These are phyloP conservation scores for Neurospora sp. DNA, from an alignment of 495 filamentous ascomycete species.

Conservation along the genomic window DNA sequence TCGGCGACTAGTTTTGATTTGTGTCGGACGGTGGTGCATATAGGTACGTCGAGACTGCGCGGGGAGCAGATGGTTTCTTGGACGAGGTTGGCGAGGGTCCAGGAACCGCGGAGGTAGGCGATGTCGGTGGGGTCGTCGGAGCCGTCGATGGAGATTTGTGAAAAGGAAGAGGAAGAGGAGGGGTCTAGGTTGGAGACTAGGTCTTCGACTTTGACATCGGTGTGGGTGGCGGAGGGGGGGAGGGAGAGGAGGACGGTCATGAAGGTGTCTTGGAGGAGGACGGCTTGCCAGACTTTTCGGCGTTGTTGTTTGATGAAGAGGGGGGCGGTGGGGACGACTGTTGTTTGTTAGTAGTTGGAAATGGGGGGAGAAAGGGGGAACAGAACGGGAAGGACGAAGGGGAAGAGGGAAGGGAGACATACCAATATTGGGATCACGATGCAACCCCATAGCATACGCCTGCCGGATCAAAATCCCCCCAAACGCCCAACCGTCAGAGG, in stretches of 20 bases:
- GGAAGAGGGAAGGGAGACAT: background rate
- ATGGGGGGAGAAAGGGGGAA: background rate
- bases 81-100: constrained; percentile 61
- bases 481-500: constrained; percentile 66
- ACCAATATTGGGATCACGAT: constrained; percentile 62
- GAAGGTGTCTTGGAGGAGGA: constrained; percentile 67
- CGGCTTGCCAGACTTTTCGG: constrained; percentile 65
- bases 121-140: constrained; percentile 47
- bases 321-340: constrained; percentile 43
- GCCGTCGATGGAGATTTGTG: constrained; percentile 22
- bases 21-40: constrained; percentile 47
- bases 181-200: constrained; percentile 38
- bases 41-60: constrained; percentile 54
- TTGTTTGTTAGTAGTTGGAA: too few relatives aligned
- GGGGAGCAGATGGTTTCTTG: constrained; percentile 59
- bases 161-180: background rate
- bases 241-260: constrained; percentile 64
- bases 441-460: constrained; percentile 65
- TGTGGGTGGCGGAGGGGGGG: constrained; percentile 61
- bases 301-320: constrained; percentile 59
- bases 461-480: constrained; percentile 60
- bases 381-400: background rate
- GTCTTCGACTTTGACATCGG: constrained; percentile 58
- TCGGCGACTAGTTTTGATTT: constrained; percentile 51
- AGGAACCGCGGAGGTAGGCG: constrained; percentile 58